A percentile compares a stretch with the other conserved stretches of the same genome.
These are phyloP conservation scores for Garcia nutans DNA, from an alignment of 345 rosid species.

Conservation along the genomic window DNA sequence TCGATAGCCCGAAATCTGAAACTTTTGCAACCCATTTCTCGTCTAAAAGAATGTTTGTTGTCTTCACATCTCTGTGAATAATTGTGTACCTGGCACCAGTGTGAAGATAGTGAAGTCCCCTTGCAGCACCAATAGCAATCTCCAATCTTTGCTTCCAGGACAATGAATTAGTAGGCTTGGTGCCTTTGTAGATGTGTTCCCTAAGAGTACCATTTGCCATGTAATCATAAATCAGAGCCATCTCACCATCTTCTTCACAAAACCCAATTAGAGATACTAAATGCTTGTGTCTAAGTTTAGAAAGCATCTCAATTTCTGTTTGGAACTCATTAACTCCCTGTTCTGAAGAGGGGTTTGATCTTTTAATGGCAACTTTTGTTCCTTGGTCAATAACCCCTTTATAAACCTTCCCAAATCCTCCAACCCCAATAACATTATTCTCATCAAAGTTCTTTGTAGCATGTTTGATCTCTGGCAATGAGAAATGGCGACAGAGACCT, in stretches of 20 bases:
- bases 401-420: slow-evolving; percentile 38
- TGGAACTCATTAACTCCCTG: slow-evolving; percentile 35
- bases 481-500: slow-evolving; percentile 34
- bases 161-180: slow-evolving; percentile 11
- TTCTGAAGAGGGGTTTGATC: slow-evolving; percentile 35
- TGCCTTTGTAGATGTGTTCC: slow-evolving; percentile 30
- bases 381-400: slow-evolving; percentile 32
- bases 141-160: slow-evolving; percentile 31
- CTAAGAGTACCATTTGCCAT: slow-evolving; percentile 32
- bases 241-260: slow-evolving; percentile 31
- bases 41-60: slow-evolving; percentile 31
- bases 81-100: slow-evolving; percentile 33
- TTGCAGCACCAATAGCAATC: slow-evolving; percentile 24
- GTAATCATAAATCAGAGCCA: slow-evolving; percentile 29
- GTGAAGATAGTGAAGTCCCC: slow-evolving; percentile 35
- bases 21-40: slow-evolving; percentile 37
- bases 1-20: slow-evolving; percentile 31
- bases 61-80: slow-evolving; percentile 35
- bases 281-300: slow-evolving; percentile 36
- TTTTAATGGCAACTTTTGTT: slow-evolving; percentile 27
- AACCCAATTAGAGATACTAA: slow-evolving; percentile 31
- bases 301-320: slow-evolving; percentile 36
- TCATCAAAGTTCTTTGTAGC: slow-evolving; percentile 33
- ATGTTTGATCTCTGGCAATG: slow-evolving; percentile 24
- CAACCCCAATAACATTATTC: slow-evolving; percentile 27